Base-by-base conservation (phyloP, 2,329 filamentous ascomycete genomes). In the Xylogone sp. region DNA sequence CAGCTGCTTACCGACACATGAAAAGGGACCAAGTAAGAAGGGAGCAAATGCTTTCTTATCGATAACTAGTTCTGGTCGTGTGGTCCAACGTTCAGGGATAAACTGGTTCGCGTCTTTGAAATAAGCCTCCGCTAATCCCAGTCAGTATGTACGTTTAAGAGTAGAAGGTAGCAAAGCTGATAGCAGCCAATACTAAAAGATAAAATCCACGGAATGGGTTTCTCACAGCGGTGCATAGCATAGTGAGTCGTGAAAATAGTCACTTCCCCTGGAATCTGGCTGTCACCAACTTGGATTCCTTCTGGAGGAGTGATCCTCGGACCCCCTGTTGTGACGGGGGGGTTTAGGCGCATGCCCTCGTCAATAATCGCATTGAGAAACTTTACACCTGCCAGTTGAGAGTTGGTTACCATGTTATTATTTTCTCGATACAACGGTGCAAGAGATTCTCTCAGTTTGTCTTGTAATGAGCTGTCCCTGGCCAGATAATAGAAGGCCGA, bases 271-370 rank as follows among this genome's bases (percentile, higher is more conserved):
- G 57, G 58, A 19, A 60, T 55, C 9, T 48, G 43, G 1, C 46
- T 49, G 6, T 43, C 48, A n/a, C 49, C 52, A 31, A 59, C 52
- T 6, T 13, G 29, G 6, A 60, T 10, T 2, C 73, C 73, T 19
- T 67, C 59, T 0, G 65, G n/a, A 2, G 71, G 68, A 2, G 70
- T 71, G 39, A 68, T 56, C 2, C 73, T 58, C 43, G 66, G 64
- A 3, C 68, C 27, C 1, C 45, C 45, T 42, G 54, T 54, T 13
- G 47, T 21, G 3, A 56, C 48, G 0, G 56, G 51, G 2, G 57
- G 54, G 18, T 51, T 54, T 3, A 61, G 46, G 5, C 59, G 51
- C 4, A 61, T 24, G 3, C 43, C 44, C 46, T 61, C 59, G 16
- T 56, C 54, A 10, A 61, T 59, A 21, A 56, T 52, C 1, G 43